A percentile compares a stretch with the other conserved stretches of the same genome.
These are phyloP conservation scores for Melastoma candidum DNA, from an alignment of 441 rosid species.

Conservation along the genomic window DNA sequence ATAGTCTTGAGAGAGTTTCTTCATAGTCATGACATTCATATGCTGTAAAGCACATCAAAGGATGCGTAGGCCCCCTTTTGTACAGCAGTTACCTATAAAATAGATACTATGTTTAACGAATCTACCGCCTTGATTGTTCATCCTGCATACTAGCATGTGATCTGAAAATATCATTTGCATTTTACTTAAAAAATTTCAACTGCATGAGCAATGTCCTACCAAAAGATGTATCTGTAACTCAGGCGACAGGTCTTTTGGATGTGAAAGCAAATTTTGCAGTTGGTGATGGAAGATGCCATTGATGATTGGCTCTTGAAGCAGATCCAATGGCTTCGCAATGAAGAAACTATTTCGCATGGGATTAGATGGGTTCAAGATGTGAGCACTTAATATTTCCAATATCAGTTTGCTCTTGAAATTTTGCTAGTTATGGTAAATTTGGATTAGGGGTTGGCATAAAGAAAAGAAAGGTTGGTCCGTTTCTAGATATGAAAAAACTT, in stretches of 20 bases:
- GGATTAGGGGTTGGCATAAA: too few relatives aligned
- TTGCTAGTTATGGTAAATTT: too few relatives aligned
- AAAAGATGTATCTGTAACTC: constrained; percentile 16
- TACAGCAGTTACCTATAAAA: too few relatives aligned
- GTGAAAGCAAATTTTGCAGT: constrained; percentile 85
- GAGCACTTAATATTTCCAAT: constrained; percentile 25
- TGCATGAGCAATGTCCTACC: constrained; percentile 4
- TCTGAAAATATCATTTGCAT: too few relatives aligned
- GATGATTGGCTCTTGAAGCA: constrained; percentile 92
- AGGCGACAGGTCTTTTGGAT: constrained; percentile 99
- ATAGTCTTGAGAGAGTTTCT: too few relatives aligned
- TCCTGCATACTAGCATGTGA: too few relatives aligned
- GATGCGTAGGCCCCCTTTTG: too few relatives aligned
- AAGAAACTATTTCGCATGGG: constrained; percentile 72
- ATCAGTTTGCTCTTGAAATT: not conserved
- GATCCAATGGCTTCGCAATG: constrained; percentile 72
- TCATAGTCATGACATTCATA: too few relatives aligned
- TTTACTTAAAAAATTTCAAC: too few relatives aligned
- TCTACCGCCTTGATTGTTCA: not conserved
- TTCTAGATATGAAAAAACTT: too few relatives aligned
- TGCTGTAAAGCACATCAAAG: too few relatives aligned
- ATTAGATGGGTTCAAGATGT: constrained; percentile 87
- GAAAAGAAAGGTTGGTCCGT: too few relatives aligned
- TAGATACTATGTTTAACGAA: not conserved
- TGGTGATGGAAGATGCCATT: constrained; percentile 96